These are phyloP conservation scores for Tylopilus sp. DNA, from an alignment of 1,284 basidiomycete genomes.

Conservation along the genomic window DNA sequence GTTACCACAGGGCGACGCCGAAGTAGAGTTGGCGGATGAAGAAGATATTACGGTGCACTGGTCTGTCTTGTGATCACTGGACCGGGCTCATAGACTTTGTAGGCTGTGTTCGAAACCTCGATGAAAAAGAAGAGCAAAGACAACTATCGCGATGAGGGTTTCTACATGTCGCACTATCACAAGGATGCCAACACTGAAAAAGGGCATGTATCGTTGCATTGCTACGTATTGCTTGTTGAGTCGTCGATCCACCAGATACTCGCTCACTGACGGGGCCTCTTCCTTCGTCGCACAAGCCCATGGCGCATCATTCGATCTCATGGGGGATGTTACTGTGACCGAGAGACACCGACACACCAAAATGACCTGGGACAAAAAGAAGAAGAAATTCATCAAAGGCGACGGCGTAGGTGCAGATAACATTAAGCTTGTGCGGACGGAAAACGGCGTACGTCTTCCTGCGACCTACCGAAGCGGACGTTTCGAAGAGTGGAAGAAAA, in stretches of 20 bases:
- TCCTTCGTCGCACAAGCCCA: constrained; percentile 85
- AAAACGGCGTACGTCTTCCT: constrained; percentile 90
- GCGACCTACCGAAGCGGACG: constrained; percentile 91
- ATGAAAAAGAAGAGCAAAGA: constrained; percentile 45
- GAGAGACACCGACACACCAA: constrained; percentile 62
- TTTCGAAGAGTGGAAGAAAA: constrained; percentile 93
- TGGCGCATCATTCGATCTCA: constrained; percentile 79
- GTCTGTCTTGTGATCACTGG: background rate
- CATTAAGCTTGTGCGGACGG: constrained; percentile 90
- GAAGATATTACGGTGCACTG: constrained; percentile 65
- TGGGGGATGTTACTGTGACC: constrained; percentile 63
- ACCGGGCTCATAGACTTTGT: constrained; percentile 16
- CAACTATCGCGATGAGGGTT: constrained; percentile 76
- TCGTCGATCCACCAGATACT: constrained; percentile 57
- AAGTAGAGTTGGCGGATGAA: constrained; percentile 71
- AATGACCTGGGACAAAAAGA: constrained; percentile 91
- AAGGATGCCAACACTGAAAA: constrained; percentile 83
- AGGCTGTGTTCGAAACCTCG: constrained; percentile 75
- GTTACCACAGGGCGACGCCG: constrained; percentile 32
- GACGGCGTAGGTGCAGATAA: constrained; percentile 87
- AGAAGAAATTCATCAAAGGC: constrained; percentile 91
- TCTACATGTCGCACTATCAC: constrained; percentile 91
- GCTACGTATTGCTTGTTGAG: background rate
- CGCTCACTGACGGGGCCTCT: constrained; percentile 75
- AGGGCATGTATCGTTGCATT: constrained; percentile 54